Evolutionary conservation across 257 asterid genomes (phyloP).

Genomic region (Gardenia jasminoides): DNA sequence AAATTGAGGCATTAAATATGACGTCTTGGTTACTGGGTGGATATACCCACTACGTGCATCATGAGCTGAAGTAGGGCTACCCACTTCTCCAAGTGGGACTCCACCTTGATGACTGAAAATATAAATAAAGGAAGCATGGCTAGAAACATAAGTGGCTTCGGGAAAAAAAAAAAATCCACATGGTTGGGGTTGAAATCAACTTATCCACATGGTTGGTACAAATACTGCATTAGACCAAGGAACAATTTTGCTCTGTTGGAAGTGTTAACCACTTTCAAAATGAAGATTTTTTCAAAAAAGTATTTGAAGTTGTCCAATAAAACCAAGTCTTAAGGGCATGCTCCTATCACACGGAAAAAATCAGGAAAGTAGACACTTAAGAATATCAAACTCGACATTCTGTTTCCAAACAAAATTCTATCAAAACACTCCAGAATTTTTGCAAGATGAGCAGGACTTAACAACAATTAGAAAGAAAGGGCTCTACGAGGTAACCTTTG

Average conservation of each 20-base stretch:
- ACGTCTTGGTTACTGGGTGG: constrained; percentile 43
- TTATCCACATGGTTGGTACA: background rate
- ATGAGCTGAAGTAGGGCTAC: constrained; percentile 51
- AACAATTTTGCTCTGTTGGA: background rate
- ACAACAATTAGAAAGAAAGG: too few species aligned
- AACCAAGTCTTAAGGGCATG: too few species aligned
- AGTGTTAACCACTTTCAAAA: background rate
- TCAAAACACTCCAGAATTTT: too few species aligned
- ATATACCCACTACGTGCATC: constrained; percentile 40
- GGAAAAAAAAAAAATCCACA: background rate
- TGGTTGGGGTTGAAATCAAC: background rate
- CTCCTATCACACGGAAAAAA: too few species aligned
- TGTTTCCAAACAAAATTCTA: too few species aligned
- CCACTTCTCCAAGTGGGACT: constrained; percentile 52
- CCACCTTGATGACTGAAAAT: constrained; percentile 42
- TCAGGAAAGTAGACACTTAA: too few species aligned
- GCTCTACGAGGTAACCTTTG: too few species aligned
- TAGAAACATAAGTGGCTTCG: background rate
- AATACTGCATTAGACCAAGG: background rate
- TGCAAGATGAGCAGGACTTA: too few species aligned
- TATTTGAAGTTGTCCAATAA: too few species aligned
- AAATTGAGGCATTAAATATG: constrained; percentile 57
- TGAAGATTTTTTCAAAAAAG: too few species aligned
- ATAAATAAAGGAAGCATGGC: background rate
- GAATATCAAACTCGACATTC: too few species aligned